A percentile compares a stretch with the other conserved stretches of the same genome.
phyloP scores from a whole-genome alignment of 768 basidiomycete genomes.

The Amanita molliuscula region DNA sequence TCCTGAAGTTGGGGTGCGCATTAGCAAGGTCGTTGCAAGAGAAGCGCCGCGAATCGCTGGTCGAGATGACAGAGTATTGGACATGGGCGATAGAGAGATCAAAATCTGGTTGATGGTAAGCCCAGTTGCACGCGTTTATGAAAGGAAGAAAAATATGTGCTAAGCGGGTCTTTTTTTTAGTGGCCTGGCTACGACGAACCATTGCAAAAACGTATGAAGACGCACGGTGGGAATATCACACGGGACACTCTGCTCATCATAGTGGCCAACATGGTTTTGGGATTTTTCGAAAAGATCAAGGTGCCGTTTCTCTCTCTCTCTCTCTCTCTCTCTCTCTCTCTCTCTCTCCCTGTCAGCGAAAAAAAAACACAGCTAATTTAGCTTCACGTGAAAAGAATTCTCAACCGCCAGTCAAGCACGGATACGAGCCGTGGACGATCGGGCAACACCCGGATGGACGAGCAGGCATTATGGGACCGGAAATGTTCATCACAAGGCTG shows the following conservation, averaged over 20 bases:
- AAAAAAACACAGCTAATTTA: not conserved
- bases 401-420: constrained; percentile 20
- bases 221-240: constrained; percentile 22
- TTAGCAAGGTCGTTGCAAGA: constrained; percentile 17
- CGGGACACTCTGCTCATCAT: constrained; percentile 19
- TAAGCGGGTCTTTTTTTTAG: constrained; percentile 13
- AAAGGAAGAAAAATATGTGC: not conserved
- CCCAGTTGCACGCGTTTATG: not conserved
- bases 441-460: constrained; percentile 11
- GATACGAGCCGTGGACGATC: constrained; percentile 28
- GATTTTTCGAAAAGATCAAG: constrained; percentile 19
- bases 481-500: constrained; percentile 27
- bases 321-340: no score
- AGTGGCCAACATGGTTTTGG: constrained; percentile 20
- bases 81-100: constrained; percentile 9
- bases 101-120: constrained; percentile 5
- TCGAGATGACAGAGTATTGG: constrained; percentile 14
- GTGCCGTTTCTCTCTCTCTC: constrained; percentile 14
- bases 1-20: constrained; percentile 20
- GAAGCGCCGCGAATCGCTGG: constrained; percentile 13
- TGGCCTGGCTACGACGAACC: constrained; percentile 40
- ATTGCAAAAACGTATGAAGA: constrained; percentile 25
- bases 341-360: no score
- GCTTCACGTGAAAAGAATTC: constrained; percentile 12
- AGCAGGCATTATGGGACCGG: constrained; percentile 15